Evolutionary conservation across 2,329 filamentous ascomycete species (phyloP).

Genomic region (Aspergillus brunneoviolaceus): DNA sequence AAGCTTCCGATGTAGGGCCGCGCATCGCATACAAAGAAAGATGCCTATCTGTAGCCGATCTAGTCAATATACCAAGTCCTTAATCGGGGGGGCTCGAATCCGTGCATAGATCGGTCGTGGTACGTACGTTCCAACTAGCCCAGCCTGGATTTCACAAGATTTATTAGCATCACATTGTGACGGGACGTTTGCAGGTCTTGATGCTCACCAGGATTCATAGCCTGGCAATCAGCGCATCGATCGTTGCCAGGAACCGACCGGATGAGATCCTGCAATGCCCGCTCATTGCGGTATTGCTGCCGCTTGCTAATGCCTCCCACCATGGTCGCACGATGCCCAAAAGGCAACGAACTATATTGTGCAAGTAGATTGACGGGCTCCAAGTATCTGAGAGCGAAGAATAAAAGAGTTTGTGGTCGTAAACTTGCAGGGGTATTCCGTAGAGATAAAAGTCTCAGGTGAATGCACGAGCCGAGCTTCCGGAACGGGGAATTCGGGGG

Average conservation of each 20-base stretch:
- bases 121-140: slow-evolving; percentile 92
- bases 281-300: slow-evolving; percentile 96
- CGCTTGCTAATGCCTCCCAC: slow-evolving; percentile 82
- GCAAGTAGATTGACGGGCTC: background rate
- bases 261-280: slow-evolving; percentile 83
- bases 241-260: slow-evolving; percentile 84
- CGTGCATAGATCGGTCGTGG: background rate
- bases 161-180: slow-evolving; percentile 3
- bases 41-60: slow-evolving; percentile 69
- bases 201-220: slow-evolving; percentile 80
- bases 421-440: slow-evolving; percentile 6
- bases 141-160: slow-evolving; percentile 61
- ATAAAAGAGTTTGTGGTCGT: slow-evolving; percentile 14
- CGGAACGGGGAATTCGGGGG: slow-evolving; percentile 10
- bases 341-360: background rate
- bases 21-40: slow-evolving; percentile 97
- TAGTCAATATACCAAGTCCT: slow-evolving; percentile 14
- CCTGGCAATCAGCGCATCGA: slow-evolving; percentile 87
- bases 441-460: slow-evolving; percentile 11
- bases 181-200: background rate
- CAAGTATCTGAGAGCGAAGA: slow-evolving; percentile 9
- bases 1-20: slow-evolving; percentile 89
- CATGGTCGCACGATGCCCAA: slow-evolving; percentile 51
- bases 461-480: slow-evolving; percentile 17
- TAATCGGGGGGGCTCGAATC: background rate